Conservation (phyloP, 1,284 basidiomycete species). For the Ceratobasidium sp. region DNA sequence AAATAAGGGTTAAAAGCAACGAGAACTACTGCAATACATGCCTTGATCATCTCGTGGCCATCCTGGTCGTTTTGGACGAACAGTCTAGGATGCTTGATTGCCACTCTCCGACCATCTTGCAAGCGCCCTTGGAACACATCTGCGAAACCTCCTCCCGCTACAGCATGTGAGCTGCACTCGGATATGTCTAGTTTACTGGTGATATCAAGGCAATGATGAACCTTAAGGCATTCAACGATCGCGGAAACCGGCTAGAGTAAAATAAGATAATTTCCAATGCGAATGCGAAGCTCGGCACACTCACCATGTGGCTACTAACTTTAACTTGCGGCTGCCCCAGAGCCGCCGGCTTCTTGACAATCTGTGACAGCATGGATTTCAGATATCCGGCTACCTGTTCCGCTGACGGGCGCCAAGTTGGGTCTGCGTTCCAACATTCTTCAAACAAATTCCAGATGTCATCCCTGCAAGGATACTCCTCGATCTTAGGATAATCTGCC, state of each 20-base stretch:
- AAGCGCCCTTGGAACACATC: conserved; percentile 1
- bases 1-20: background rate
- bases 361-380: background rate
- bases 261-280: background rate
- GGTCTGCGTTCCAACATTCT: conserved; percentile 26
- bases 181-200: conserved; percentile 1
- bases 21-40: background rate
- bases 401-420: conserved; percentile 15
- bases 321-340: background rate
- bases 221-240: background rate
- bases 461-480: conserved; percentile 20
- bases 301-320: conserved; percentile 3
- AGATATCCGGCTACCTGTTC: background rate
- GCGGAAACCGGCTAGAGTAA: background rate
- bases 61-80: background rate
- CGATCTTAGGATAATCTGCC: conserved; percentile 20
- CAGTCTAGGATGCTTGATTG: conserved; percentile 7
- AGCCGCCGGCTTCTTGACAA: background rate
- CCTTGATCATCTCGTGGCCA: background rate
- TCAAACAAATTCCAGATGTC: conserved; percentile 27
- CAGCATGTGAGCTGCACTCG: background rate
- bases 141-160: background rate
- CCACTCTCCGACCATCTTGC: background rate
- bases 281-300: background rate
- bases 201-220: conserved; percentile 14